Evolutionary conservation across 768 basidiomycete genomes (phyloP).

Genomic region (Tephrocybe rancida): DNA sequence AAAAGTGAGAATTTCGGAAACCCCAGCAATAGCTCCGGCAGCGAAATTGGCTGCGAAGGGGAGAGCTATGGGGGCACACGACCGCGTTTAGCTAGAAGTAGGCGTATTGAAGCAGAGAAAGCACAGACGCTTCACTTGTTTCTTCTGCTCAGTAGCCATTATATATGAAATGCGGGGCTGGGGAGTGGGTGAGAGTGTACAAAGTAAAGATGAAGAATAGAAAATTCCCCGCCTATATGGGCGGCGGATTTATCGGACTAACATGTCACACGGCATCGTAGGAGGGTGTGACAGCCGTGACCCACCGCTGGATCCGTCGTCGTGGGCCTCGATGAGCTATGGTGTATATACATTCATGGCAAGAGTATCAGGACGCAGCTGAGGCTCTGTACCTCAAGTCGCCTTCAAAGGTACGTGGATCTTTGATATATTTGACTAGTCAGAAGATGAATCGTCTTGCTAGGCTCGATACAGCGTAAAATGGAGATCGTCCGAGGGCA

Average conservation of each 20-base stretch:
- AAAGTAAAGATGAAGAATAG: conserved; percentile 5
- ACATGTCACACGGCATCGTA: conserved; percentile 10
- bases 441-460: neutral
- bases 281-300: conserved; percentile 21
- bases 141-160: conserved; percentile 32
- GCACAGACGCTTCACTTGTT: conserved; percentile 26
- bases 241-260: conserved; percentile 24
- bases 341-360: conserved; percentile 92
- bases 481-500: conserved; percentile 84
- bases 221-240: conserved; percentile 9
- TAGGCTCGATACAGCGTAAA: conserved; percentile 92
- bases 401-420: conserved; percentile 65
- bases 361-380: conserved; percentile 88
- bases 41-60: conserved; percentile 90
- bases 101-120: neutral
- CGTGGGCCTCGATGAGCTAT: conserved; percentile 54
- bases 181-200: neutral
- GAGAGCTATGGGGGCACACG: conserved; percentile 52
- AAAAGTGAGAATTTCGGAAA: conserved; percentile 81
- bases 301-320: conserved; percentile 19
- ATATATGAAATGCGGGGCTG: neutral
- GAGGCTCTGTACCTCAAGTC: conserved; percentile 82
- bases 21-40: conserved; percentile 95
- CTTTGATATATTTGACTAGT: neutral
- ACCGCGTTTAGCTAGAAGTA: neutral